phyloP scores from a whole-genome alignment of 345 rosid genomes.

The Crucihimalaya himalaica region DNA sequence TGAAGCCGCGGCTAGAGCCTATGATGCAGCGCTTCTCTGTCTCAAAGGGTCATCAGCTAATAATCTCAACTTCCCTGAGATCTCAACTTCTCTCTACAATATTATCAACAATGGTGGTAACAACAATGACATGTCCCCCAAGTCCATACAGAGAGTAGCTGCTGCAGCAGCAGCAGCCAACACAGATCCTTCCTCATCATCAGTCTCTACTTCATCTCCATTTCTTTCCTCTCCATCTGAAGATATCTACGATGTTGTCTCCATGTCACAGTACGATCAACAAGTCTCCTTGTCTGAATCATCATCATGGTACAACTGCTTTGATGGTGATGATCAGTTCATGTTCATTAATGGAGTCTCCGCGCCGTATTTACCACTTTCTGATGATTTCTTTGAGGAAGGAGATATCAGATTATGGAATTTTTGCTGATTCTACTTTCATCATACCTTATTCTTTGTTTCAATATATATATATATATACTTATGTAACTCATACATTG shows the following conservation, averaged over 20 bases:
- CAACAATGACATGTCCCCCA: conserved; percentile 40
- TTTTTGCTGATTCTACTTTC: conserved; percentile 52
- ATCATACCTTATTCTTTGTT: conserved; percentile 26
- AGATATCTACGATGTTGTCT: conserved; percentile 48
- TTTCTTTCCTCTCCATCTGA: conserved; percentile 49
- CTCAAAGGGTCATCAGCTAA: conserved; percentile 80
- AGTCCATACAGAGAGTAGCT: conserved; percentile 44
- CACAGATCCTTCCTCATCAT: conserved; percentile 38
- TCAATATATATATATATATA: conserved; percentile 1
- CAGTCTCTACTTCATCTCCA: conserved; percentile 49
- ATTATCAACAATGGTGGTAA: conserved; percentile 23
- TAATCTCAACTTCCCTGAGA: conserved; percentile 79
- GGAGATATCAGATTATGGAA: conserved; percentile 82
- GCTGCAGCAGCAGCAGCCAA: conserved; percentile 42
- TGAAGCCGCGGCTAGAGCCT: conserved; percentile 97
- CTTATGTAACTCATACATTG: conserved; percentile 26
- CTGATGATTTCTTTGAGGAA: conserved; percentile 66
- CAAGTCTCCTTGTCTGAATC: conserved; percentile 46
- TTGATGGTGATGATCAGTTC: conserved; percentile 60
- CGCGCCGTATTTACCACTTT: conserved; percentile 36
- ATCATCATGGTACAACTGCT: conserved; percentile 52
- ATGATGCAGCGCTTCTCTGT: conserved; percentile 95
- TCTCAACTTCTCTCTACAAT: conserved; percentile 45
- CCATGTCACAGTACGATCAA: conserved; percentile 45
- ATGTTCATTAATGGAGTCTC: conserved; percentile 46